Conservation (phyloP, 257 asterid genomes). For the Craterostigma plantagineum region DNA sequence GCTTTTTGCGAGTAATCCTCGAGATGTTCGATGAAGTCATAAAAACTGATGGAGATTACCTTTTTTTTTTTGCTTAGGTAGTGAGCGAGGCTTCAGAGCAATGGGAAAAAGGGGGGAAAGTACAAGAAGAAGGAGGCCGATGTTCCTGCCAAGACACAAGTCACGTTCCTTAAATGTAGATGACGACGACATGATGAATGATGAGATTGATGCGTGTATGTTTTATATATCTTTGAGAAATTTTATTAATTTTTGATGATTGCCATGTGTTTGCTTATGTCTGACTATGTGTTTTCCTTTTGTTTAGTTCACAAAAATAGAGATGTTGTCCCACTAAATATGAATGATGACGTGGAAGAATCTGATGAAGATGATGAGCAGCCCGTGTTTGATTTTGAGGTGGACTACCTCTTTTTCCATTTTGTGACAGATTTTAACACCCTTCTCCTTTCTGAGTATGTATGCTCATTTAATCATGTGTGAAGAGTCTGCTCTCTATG, state of each 20-base stretch:
- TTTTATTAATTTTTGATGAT: conserved; percentile 2
- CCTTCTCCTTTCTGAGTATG: no score
- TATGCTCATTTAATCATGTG: no score
- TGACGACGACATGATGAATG: conserved; percentile 40
- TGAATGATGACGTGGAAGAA: conserved; percentile 33
- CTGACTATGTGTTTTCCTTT: background rate
- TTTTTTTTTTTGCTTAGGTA: no score
- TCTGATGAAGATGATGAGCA: conserved; percentile 75
- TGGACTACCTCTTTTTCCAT: background rate
- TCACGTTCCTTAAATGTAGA: conserved; percentile 13
- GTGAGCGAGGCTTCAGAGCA: background rate
- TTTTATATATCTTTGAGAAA: conserved; percentile 1
- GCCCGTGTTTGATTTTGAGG: conserved; percentile 68
- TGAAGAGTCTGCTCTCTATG: no score
- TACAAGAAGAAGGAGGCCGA: conserved; percentile 37
- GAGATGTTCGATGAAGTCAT: no score
- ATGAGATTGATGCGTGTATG: conserved; percentile 52
- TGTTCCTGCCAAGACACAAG: conserved; percentile 10
- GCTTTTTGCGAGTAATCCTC: no score
- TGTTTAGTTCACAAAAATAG: conserved; percentile 76
- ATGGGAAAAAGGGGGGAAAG: conserved; percentile 56
- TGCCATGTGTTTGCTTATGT: background rate
- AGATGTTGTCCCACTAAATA: conserved; percentile 54
- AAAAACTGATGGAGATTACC: no score
- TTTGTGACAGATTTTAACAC: no score